A percentile compares a stretch with the other conserved stretches of the same genome.
Conservation (phyloP, 805 yeast genomes). For the Yamadazyma ubonensis region DNA sequence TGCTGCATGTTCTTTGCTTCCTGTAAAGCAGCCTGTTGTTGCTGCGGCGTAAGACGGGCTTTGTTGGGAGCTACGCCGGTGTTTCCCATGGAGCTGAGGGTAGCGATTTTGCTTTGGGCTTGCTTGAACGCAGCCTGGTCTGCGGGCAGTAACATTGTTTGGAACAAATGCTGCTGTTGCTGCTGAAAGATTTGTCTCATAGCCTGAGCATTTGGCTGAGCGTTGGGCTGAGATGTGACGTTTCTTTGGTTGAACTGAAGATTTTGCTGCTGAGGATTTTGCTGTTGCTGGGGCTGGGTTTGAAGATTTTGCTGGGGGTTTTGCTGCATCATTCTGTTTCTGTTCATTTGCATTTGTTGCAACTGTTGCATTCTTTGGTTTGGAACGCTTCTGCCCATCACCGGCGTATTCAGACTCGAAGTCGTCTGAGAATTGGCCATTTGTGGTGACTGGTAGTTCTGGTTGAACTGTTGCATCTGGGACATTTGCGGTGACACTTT, state of each 20-base stretch:
- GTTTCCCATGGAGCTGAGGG: conserved; percentile 43
- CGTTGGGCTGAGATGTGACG: neutral
- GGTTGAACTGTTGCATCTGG: conserved; percentile 16
- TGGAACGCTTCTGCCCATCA: conserved; percentile 17
- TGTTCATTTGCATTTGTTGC: conserved; percentile 10
- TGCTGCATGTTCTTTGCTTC: conserved; percentile 41
- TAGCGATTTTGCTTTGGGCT: conserved; percentile 37
- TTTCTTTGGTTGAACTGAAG: conserved; percentile 4
- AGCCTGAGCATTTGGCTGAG: conserved; percentile 18
- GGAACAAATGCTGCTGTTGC: conserved; percentile 48
- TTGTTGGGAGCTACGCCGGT: conserved; percentile 45
- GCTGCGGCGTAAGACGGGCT: conserved; percentile 40
- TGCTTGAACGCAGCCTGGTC: conserved; percentile 44
- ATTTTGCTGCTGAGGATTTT: conserved; percentile 11
- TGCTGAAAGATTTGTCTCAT: conserved; percentile 26
- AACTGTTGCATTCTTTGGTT: conserved; percentile 18
- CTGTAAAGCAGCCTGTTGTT: conserved; percentile 44
- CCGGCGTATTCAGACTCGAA: conserved; percentile 18
- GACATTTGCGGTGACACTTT: conserved; percentile 15
- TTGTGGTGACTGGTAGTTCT: conserved; percentile 15
- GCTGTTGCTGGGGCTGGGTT: conserved; percentile 3
- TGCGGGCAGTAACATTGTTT: conserved; percentile 37
- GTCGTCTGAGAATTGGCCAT: conserved; percentile 13
- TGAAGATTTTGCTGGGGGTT: neutral
- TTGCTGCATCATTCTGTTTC: too few relatives aligned